Evolutionary conservation across 1,284 basidiomycete genomes (phyloP), one percentile per base, ranked within the genome.

Genomic region (Ustilago esculenta): DNA sequence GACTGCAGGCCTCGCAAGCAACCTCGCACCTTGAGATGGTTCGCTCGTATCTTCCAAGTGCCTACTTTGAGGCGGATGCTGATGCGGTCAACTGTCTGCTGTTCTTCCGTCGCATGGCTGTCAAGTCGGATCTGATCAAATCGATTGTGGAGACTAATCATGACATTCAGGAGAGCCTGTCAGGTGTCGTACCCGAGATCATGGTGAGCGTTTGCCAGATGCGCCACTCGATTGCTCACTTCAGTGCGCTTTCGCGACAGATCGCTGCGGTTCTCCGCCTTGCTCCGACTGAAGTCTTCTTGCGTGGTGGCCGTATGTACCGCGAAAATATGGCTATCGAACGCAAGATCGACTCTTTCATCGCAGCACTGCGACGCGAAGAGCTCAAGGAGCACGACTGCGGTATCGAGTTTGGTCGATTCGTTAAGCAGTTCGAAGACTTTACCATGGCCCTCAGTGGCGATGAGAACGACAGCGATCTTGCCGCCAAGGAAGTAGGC

Each of bases 341-440:
- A 84, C 91, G 90, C 81, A 87, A 91, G 35, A 87, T 98, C 49
- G 94, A 98, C 77, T 89, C 90, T 82, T 95, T 95, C 81, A 88
- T 98, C 57, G 90, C 91, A 48, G 85, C 90, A 27, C 84, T 96
- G 12, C 86, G 90, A 41, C 86, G 88, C 37, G 92, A 97, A 71
- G 93, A 93, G 82, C 92, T 98, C 84, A 87, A 90, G 37, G 94
- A 95, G 83, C 87, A 89, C 82, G 93, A 96, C 72, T 97, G 94
- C 82, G 92, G 91, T 14, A 89, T 86, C 70, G 94, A 97, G 76
- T 86, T 97, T 41, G 85, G 87, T 88, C 84, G 92, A 11, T 70
- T 79, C 32, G 68, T 74, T 40, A 66, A 72, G 35, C 70, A 72
- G 46, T 72, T 81, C 30, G 79, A 81, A 35, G 67, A 72, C 11